These are phyloP conservation scores for Knoxdaviesia capensis DNA, from an alignment of 2,329 filamentous ascomycete genomes.

Conservation along the genomic window DNA sequence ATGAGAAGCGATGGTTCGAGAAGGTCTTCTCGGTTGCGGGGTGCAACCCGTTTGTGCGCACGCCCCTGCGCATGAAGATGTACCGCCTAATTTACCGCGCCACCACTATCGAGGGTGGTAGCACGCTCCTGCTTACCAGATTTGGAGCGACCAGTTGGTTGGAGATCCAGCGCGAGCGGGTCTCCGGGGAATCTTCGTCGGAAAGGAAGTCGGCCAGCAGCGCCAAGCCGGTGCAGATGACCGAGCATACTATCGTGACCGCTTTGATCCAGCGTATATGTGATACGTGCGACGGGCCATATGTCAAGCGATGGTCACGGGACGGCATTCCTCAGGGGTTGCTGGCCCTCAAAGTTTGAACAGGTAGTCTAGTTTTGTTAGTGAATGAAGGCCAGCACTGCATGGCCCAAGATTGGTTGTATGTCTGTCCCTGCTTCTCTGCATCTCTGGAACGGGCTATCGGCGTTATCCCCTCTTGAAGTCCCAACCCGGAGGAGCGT, in stretches of 20 bases:
- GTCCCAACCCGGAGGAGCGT: too few species aligned
- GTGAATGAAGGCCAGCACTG: too few species aligned
- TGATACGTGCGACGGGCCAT: conserved; percentile 43
- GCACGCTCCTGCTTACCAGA: conserved; percentile 62
- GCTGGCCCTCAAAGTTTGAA: too few species aligned
- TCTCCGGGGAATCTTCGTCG: too few species aligned
- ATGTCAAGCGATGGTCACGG: conserved; percentile 4
- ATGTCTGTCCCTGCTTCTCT: too few species aligned
- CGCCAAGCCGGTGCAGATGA: not conserved
- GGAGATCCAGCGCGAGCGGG: conserved; percentile 1
- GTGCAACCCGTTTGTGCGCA: conserved; percentile 41
- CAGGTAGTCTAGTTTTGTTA: too few species aligned
- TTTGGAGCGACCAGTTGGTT: conserved; percentile 61
- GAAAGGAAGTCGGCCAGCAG: too few species aligned
- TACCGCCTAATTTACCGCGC: conserved; percentile 45
- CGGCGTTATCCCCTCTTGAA: too few species aligned
- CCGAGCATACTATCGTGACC: conserved; percentile 28
- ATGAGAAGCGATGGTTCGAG: conserved; percentile 48
- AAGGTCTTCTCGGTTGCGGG: conserved; percentile 46
- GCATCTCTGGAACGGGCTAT: too few species aligned
- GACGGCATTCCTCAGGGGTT: too few species aligned
- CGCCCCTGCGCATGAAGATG: conserved; percentile 37
- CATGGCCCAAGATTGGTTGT: too few species aligned
- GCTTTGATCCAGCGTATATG: conserved; percentile 37
- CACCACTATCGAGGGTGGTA: conserved; percentile 47